Evolutionary conservation across 1,284 basidiomycete genomes (phyloP), one percentile per base, ranked within the genome.

Genomic region (Earliella scabrosa): DNA sequence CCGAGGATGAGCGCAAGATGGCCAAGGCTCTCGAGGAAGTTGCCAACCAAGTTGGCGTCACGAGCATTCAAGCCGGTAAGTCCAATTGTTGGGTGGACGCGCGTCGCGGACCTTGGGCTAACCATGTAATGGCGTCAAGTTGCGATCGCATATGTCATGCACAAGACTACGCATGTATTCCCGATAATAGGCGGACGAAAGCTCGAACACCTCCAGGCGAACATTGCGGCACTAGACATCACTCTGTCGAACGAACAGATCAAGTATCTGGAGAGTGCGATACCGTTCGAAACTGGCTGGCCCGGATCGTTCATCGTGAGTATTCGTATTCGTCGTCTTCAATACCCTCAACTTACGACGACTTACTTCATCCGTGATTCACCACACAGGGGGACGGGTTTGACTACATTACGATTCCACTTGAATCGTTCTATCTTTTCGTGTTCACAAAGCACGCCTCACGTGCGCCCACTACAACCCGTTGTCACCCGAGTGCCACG

Each of bases 111-210:
- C 18, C 3, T n/a, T n/a, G 39, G 2, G 4, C 6, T 13, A 6
- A 5, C n/a, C n/a, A 38, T n/a, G 13, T 16, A 16, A 6, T 6
- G 29, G 13, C 6, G 29, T 7, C 6, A 31, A 72, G 75, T 78
- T 34, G 78, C 78, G 2, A 79, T 82, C 41, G 79, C 81, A 16
- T 82, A 81, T 54, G 58, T 81, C 7, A 71, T 81, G 74, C 74
- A 78, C 40, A 82, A 82, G 63, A 66, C 73, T 0, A 73, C 79
- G 0, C 77, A 76, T 58, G 79, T 82, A 3, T 82, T 82, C 66
- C 63, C 63, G 14, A 59, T 65, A 39, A 59, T 82, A n/a, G 82
- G 82, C 1, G 79, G 80, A 0, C 74, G 82, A 52, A 83, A 82
- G 63, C 67, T 80, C 43, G 77, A 81, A 52, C 80, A 85, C 23